Evolutionary conservation across 352 stramenopile species (phyloP).

Genomic region (Phytophthora crassamura): DNA sequence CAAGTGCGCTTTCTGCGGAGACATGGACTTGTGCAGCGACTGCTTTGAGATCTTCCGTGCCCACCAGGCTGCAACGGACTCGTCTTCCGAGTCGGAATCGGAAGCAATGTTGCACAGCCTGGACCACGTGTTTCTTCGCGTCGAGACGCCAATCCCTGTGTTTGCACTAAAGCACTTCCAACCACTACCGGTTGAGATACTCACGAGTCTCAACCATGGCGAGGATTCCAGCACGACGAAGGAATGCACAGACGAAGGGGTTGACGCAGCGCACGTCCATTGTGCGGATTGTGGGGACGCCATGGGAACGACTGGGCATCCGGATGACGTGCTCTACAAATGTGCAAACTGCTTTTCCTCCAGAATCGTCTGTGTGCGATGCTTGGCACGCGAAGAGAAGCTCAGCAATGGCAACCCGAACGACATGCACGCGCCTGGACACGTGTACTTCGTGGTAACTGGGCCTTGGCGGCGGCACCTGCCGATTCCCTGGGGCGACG

Average conservation of each 20-base stretch:
- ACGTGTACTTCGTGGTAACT: conserved; percentile 73
- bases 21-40: conserved; percentile 72
- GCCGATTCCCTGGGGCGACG: conserved; percentile 19
- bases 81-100: conserved; percentile 25
- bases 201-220: conserved; percentile 33
- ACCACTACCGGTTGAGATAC: conserved; percentile 32
- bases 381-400: conserved; percentile 59
- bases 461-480: conserved; percentile 50
- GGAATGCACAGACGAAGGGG: conserved; percentile 11
- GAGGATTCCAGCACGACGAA: conserved; percentile 1
- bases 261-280: conserved; percentile 4
- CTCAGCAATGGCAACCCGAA: conserved; percentile 51
- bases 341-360: conserved; percentile 66
- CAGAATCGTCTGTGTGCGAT: conserved; percentile 57
- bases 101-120: conserved; percentile 46
- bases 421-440: conserved; percentile 59
- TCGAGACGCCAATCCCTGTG: conserved; percentile 70
- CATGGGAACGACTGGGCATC: conserved; percentile 22
- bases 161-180: conserved; percentile 66
- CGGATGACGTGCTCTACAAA: conserved; percentile 58
- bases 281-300: conserved; percentile 44
- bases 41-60: conserved; percentile 63
- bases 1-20: conserved; percentile 75
- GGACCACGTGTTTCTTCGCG: conserved; percentile 70
- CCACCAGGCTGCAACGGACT: conserved; percentile 29